Base-by-base conservation (phyloP, 345 rosid species). In the Aegle marmelos region DNA sequence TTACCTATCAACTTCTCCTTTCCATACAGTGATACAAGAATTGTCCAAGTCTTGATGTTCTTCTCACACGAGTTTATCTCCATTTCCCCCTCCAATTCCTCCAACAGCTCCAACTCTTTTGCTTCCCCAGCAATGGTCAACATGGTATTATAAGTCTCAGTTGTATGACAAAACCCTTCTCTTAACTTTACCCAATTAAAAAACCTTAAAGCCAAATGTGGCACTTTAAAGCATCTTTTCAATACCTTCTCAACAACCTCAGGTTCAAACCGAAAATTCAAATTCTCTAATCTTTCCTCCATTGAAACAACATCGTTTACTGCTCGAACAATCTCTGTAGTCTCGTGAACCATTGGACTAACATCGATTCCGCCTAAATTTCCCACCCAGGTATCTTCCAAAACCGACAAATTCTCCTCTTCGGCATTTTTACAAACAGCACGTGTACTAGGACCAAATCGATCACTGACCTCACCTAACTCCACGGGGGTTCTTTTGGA, bases 201-300 rank as follows among this genome's bases (percentile, higher is more conserved):
- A 86, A 92, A 91, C 81, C 92, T 86, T 36, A 84, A 74, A 78
- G 94, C 97, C 66, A 87, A 85, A 79, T 88, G 93, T 25, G 98
- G 95, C 84, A 89, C 91, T 82, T 91, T 88, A 48, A 87, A 90
- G 86, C 97, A 92, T 77, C 94, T 84, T 70, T 92, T 90, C 66
- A 94, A 83, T 19, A 94, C 98, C 59, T 85, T 92, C 53, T 89
- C 98, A 17, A 92, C 97, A 41, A 88, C 78, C 50, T 86, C 89
- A 5, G 88, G 80, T 9, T 89, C 90, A 78, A 88, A 85, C 63
- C 22, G 82, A 75, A 83, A 74, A 70, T 83, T 85, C 33, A 83
- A 54, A 6, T 83, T 85, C 76, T 85, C 91, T 54, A 94, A 80
- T 80, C 81, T 84, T 66, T 90, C 90, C 83, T 91, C 96, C 97